Evolutionary conservation across 2,329 filamentous ascomycete genomes (phyloP), one percentile per base, ranked within the genome.

Genomic region (Diaporthe longicolla): DNA sequence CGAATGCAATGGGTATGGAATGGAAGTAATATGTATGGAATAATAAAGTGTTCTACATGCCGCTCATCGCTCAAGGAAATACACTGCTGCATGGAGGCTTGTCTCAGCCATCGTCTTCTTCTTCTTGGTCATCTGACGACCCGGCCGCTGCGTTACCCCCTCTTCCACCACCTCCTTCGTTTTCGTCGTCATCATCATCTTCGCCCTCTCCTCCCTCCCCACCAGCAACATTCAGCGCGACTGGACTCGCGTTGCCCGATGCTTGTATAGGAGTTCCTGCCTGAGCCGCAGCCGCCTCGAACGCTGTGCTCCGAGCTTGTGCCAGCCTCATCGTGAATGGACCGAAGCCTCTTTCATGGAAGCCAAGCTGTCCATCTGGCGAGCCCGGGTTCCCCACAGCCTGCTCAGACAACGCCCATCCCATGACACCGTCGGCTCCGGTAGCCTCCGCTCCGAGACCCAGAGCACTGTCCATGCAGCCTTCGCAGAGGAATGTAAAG

Each of bases 381-480:
- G 63, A 52, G 29, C 8, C 15, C 17, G 17, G 45, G 32, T 26
- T 32, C 19, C 45, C 21, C 4, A 66, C 45, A 3, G 63, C 32
- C 6, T 66, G 63, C 32, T 66, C 63, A 26, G 63, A 66, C 32
- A 66, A 21, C 4, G 63, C 63, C 63, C 63, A 66, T 10, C 63
- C 63, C 63, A 66, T 66, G n/a, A 66, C 63, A 3, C 63, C 63
- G n/a, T 66, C 63, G 4, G 63, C 45, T 0, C 32, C 21, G 0
- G 63, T 66, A 3, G 45, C 63, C 29, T 37, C 63, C 0, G 45
- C 45, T 4, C 63, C 63, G 6, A 66, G 63, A 4, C 63, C 63
- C 8, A 66, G 3, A 8, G 63, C 45, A 7, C 4, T 52, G 45
- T 66, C 29, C 45, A 66, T n/a, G 32, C 63, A 66, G 2, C 63